These are phyloP conservation scores for Lactarius vividus DNA, from an alignment of 768 basidiomycete genomes.

Conservation along the genomic window DNA sequence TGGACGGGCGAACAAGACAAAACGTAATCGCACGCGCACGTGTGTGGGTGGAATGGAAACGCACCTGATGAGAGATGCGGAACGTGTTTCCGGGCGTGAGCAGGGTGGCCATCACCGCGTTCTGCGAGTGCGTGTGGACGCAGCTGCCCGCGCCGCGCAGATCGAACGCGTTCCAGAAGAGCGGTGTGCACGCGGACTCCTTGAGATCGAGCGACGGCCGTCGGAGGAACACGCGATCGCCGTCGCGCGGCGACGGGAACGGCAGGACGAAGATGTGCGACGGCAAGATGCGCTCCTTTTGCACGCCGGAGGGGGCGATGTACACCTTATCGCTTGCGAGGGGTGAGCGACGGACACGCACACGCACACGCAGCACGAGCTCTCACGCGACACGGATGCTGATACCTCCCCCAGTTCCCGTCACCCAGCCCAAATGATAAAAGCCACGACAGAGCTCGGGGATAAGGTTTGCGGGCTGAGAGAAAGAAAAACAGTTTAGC, in stretches of 20 bases:
- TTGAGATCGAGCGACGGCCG: conserved; percentile 69
- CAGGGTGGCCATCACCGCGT: conserved; percentile 86
- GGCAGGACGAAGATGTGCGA: conserved; percentile 87
- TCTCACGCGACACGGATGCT: conserved; percentile 66
- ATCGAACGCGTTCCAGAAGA: conserved; percentile 92
- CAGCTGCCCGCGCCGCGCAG: conserved; percentile 77
- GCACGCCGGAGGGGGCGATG: conserved; percentile 86
- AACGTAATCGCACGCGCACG: background rate
- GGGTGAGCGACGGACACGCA: no score
- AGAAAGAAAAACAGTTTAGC: conserved; percentile 9
- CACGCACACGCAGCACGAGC: background rate
- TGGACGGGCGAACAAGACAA: background rate
- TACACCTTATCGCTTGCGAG: conserved; percentile 69
- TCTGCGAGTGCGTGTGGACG: conserved; percentile 89
- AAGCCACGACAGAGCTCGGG: conserved; percentile 82
- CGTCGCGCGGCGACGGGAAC: conserved; percentile 60
- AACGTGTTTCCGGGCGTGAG: conserved; percentile 71
- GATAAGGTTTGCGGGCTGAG: conserved; percentile 87
- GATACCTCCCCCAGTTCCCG: conserved; percentile 83
- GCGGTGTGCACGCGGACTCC: conserved; percentile 84
- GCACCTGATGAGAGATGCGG: conserved; percentile 78
- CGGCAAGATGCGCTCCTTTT: conserved; percentile 83
- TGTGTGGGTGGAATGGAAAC: conserved; percentile 23
- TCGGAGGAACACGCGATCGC: conserved; percentile 74
- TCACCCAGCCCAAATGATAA: conserved; percentile 89